Evolutionary conservation across 768 basidiomycete species (phyloP), one percentile per base, ranked within the genome.

Genomic region (Pisolithus albus): DNA sequence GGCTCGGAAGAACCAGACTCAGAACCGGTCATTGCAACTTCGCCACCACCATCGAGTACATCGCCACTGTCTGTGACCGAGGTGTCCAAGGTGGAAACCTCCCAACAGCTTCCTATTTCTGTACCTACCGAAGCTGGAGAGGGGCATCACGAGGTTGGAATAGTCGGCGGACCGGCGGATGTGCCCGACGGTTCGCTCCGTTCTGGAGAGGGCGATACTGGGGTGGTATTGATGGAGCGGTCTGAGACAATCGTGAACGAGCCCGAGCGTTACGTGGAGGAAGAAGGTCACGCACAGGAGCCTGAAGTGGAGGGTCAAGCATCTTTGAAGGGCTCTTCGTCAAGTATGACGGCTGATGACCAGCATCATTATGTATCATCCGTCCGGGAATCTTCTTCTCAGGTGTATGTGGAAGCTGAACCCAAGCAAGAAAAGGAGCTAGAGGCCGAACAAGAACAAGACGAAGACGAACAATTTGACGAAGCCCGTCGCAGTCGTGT

Each of bases 401-500:
- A 41, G 3, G 40, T 19, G 8, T n/a, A 19, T 23, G 16, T 45
- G 34, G 46, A 47, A 5, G 36, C 43, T 16, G 46, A 47, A 38
- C 36, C 30, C 9, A 63, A 64, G 30, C 37, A 38, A n/a, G 44
- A 32, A 23, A 52, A 54, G n/a, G 52, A 30, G 4, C 24, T 15
- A 30, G 21, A 18, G 15, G 21, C 32, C 23, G 43, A 45, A 30
- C 24, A 23, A 11, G 48, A 61, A 13, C 11, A 34, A 39, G 52
- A 7, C 19, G 64, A 67, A 23, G 69, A 68, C 24, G 79, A 75
- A 45, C 77, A 79, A 40, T 80, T 79, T 16, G 81, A 82, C 54
- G 77, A 70, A 54, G 69, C 74, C 2, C 76, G 80, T 34, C 74
- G 76, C 39, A 75, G 74, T 54, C 79, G 79, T 47, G 76, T 87